These are phyloP conservation scores for Litchi chinensis DNA, from an alignment of 345 rosid genomes.

Conservation along the genomic window DNA sequence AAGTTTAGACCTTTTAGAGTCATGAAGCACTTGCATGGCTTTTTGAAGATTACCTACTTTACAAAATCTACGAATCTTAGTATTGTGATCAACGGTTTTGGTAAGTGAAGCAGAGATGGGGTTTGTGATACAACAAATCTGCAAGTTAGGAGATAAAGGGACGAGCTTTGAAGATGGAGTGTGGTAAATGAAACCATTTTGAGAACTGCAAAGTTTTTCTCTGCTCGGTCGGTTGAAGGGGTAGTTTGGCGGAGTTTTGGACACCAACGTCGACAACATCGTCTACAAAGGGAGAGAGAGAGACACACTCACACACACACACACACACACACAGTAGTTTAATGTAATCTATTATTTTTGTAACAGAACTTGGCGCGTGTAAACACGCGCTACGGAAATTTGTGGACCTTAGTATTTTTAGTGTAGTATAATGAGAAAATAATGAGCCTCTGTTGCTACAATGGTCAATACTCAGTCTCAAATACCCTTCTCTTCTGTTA, in stretches of 20 bases:
- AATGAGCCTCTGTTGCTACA: not conserved
- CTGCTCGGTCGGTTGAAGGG: constrained; percentile 20
- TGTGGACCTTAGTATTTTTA: constrained; percentile 16
- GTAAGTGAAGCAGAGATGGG: constrained; percentile 25
- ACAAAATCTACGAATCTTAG: constrained; percentile 37
- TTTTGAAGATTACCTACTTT: constrained; percentile 44
- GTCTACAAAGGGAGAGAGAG: no score
- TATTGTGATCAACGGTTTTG: constrained; percentile 28
- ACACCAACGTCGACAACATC: constrained; percentile 40
- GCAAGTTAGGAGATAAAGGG: constrained; percentile 16
- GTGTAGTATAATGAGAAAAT: not conserved
- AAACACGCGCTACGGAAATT: constrained; percentile 20
- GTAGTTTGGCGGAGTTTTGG: constrained; percentile 34
- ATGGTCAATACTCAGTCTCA: not conserved
- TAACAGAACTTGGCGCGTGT: constrained; percentile 12
- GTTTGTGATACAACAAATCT: constrained; percentile 23
- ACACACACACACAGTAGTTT: no score
- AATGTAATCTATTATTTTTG: no score
- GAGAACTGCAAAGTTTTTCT: constrained; percentile 22
- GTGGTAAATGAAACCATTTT: constrained; percentile 18
- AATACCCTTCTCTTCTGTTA: not conserved
- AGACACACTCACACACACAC: no score
- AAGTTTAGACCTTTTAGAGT: constrained; percentile 36
- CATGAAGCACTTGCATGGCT: constrained; percentile 48
- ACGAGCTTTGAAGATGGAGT: constrained; percentile 33